Evolutionary conservation across 208 protist genomes (phyloP), one percentile per base, ranked within the genome.

Genomic region (Phytomonas sp.): DNA sequence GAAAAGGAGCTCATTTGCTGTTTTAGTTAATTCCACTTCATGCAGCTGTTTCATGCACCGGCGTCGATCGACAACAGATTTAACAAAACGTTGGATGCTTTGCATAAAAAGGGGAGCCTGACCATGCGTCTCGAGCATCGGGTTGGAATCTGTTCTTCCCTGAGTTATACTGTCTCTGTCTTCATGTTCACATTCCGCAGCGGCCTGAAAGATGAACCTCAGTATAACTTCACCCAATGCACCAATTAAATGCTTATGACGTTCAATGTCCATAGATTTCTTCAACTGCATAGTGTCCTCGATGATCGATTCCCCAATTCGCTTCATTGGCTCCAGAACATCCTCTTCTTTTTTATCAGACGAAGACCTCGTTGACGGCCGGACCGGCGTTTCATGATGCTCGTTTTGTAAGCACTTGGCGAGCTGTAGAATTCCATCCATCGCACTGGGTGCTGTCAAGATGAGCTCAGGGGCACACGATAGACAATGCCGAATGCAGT

Each of bases 401-500:
- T 3, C 2, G 1, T 49, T 12, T 23, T 67, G 26, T n/a, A 92
- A 69, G 0, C 71, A 67, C 23, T 72, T 56, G 2, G 83, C 81
- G 16, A 87, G 69, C n/a, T 74, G 45, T 40, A 67, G 69, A 29
- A 86, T 80, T 30, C 75, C 71, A 10, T 70, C 37, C 6, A 29
- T 60, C 26, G 81, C 76, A 2, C 71, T 45, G 10, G 52, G 42
- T 0, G 87, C 89, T 11, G 63, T 29, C 14, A 75, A 73, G 52
- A 90, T 59, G 19, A 90, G 69, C 63, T 80, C 73, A 10, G 87
- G 87, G 4, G 80, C 66, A 19, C 37, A 31, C 12, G 78, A 67
- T 0, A 89, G 37, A 40, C 80, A 75, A 37, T 79, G 71, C 19
- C 84, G 76, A 30, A 83, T 78, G 49, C 78, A 90, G 72, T 93